Base-by-base conservation (phyloP, 2,329 filamentous ascomycete species). In the Paecilomyces fulvus region DNA sequence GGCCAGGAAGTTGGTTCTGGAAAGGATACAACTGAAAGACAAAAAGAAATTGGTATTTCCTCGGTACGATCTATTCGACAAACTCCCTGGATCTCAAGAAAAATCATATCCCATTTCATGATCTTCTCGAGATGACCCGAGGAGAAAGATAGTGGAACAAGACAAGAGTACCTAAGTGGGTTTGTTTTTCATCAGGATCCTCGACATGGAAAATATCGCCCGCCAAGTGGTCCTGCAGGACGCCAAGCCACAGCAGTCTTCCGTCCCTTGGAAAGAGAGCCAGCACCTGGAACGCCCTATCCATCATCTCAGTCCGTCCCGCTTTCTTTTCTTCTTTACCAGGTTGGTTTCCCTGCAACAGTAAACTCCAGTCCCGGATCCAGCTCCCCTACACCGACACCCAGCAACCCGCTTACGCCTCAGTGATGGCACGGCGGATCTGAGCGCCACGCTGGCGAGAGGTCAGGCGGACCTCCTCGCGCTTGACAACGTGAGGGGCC, bases 381-480 rank as follows among this genome's bases (percentile, higher is more conserved):
- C 48, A 23, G 48, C 14, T 59, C 57, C 64, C 58, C 53, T 62
- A 55, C 61, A 65, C 64, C 62, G 63, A 62, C 64, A 62, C 62
- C 61, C 56, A 61, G 57, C 63, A 60, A 67, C 63, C 54, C 68
- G 62, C 66, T 70, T 79, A 82, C 67, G 79, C 75, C 67, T 80
- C 75, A 65, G 82, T 83, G 73, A 87, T 82, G 67, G 83, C 82
- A 73, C 78, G 79, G 75, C 82, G 81, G 73, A 78, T 73, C 71
- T 81, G 78, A 70, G 78, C 74, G 70, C 90, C 94, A 76, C 92
- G 91, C 86, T 99, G 94, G 83, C 92, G 89, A 73, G 89, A 90
- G 83, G 79, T 89, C 74, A 99, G 83, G 77, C 87, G 89, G 65
- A 77, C 71, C 61, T 79, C 75, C 68, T 87, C 83, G 68, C 85